Evolutionary conservation across 345 rosid species (phyloP).

Genomic region (Lagerstroemia speciosa): DNA sequence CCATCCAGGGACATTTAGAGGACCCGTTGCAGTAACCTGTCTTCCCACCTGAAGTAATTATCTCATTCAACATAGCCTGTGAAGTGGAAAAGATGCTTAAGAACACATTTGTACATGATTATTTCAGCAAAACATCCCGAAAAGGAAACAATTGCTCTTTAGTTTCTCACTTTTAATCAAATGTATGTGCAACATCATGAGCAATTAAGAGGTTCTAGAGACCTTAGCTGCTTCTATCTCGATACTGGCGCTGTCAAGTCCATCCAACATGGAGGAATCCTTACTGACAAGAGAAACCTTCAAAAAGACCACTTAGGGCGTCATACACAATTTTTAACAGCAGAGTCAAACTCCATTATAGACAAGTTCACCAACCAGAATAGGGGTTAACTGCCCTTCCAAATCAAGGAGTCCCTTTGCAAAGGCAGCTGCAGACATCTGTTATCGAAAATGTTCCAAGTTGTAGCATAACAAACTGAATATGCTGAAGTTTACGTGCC

Average conservation of each 20-base stretch:
- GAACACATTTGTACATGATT: neutral
- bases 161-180: neutral
- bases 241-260: slow-evolving; percentile 84
- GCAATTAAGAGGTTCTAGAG: slow-evolving; percentile 11
- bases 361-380: slow-evolving; percentile 55
- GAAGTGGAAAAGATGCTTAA: slow-evolving; percentile 9
- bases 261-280: slow-evolving; percentile 99
- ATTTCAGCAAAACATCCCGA: neutral
- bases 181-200: slow-evolving; percentile 8
- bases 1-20: slow-evolving; percentile 85
- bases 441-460: slow-evolving; percentile 18
- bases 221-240: slow-evolving; percentile 99
- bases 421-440: slow-evolving; percentile 99
- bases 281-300: slow-evolving; percentile 99
- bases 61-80: slow-evolving; percentile 87
- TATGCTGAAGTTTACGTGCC: neutral
- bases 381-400: slow-evolving; percentile 98
- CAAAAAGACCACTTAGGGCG: slow-evolving; percentile 19
- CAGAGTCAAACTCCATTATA: slow-evolving; percentile 9
- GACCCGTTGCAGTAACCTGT: slow-evolving; percentile 33
- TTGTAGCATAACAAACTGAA: neutral
- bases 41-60: slow-evolving; percentile 57
- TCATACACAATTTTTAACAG: slow-evolving; percentile 10
- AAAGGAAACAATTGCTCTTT: neutral
- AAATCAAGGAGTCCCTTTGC: slow-evolving; percentile 99